These are phyloP conservation scores for Eutypella sp. DNA, from an alignment of 2,329 filamentous ascomycete species.

Conservation along the genomic window DNA sequence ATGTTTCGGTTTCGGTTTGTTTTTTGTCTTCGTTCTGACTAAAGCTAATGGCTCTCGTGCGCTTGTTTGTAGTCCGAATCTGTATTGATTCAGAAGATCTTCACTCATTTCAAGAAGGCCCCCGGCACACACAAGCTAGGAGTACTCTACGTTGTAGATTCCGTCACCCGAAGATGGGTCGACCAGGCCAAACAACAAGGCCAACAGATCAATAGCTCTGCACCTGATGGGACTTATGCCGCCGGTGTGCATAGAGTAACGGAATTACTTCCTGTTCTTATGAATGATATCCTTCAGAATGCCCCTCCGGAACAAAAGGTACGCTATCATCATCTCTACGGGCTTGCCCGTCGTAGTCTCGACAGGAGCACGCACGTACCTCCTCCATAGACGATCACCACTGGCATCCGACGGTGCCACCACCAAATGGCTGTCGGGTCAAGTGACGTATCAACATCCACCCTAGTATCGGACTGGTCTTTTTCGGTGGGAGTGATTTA, in stretches of 20 bases:
- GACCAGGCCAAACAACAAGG: constrained; percentile 86
- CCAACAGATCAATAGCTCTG: constrained; percentile 74
- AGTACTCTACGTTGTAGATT: constrained; percentile 99
- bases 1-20: no score
- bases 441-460: neutral
- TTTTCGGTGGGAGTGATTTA: no score
- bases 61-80: constrained; percentile 71
- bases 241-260: constrained; percentile 95
- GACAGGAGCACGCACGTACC: constrained; percentile 16
- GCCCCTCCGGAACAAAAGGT: constrained; percentile 95
- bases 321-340: constrained; percentile 47
- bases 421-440: constrained; percentile 1
- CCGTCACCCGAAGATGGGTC: constrained; percentile 97
- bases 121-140: constrained; percentile 95
- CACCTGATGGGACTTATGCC: constrained; percentile 87
- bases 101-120: constrained; percentile 94
- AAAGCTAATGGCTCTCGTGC: constrained; percentile 17
- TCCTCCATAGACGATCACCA: constrained; percentile 12
- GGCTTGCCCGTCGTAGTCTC: constrained; percentile 26
- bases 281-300: constrained; percentile 89
- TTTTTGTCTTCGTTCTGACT: constrained; percentile 7
- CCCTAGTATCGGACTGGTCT: neutral
- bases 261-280: constrained; percentile 85
- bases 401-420: neutral
- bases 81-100: constrained; percentile 91